Conservation (phyloP, 2,329 filamentous ascomycete genomes). For the Fusarium sp. region DNA sequence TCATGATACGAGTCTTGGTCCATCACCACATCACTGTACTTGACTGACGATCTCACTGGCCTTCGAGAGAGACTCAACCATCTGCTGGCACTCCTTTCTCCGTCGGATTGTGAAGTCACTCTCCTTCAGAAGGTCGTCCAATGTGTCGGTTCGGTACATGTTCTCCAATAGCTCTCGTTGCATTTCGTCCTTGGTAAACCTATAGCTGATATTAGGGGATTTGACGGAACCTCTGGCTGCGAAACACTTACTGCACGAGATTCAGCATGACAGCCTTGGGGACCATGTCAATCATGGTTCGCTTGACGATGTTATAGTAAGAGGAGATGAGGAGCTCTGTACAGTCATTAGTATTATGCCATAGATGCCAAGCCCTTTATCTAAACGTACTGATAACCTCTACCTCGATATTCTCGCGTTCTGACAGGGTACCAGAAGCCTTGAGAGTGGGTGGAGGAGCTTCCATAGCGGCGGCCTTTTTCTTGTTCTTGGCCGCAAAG, state of each 20-base stretch:
- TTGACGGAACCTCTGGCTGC: not conserved
- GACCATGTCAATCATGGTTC: conserved; percentile 99
- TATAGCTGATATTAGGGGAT: conserved; percentile 52
- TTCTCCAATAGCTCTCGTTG: conserved; percentile 95
- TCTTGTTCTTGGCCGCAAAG: conserved; percentile 99
- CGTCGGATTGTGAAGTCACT: conserved; percentile 95
- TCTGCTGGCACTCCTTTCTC: conserved; percentile 98
- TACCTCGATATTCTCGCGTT: conserved; percentile 94
- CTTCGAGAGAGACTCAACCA: conserved; percentile 92
- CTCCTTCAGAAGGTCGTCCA: conserved; percentile 96
- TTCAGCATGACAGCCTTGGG: conserved; percentile 99
- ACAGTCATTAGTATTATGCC: conserved; percentile 19
- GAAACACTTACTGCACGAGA: conserved; percentile 82
- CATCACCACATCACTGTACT: conserved; percentile 62
- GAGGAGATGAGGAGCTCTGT: conserved; percentile 92
- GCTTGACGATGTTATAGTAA: conserved; percentile 97
- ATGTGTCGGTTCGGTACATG: conserved; percentile 91
- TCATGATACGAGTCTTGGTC: conserved; percentile 19
- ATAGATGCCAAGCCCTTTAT: not conserved
- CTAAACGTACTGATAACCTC: conserved; percentile 90
- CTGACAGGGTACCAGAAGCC: conserved; percentile 90
- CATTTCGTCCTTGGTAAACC: conserved; percentile 98
- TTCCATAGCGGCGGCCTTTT: conserved; percentile 99
- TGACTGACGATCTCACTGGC: conserved; percentile 96
- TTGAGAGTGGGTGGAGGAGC: conserved; percentile 91